Base-by-base conservation (phyloP, 805 yeast genomes). In the Hanseniaspora lachancei region DNA sequence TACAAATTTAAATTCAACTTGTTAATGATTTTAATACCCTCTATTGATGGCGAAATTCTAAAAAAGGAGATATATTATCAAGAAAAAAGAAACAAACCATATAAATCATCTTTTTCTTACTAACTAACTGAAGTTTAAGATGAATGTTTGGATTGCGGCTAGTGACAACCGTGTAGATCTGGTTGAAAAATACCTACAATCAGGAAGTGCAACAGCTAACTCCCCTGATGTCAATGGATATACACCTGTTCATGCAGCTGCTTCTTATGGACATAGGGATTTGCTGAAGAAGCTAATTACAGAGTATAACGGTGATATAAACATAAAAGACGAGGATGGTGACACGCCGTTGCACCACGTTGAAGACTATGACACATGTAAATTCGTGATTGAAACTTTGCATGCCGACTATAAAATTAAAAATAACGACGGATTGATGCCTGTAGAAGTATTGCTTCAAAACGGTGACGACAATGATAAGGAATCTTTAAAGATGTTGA, bases 201-300 rank as follows among this genome's bases (percentile, higher is more conserved):
- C 76, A 0, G 84, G 82, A 0, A 63, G 70, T 6, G 73, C 72
- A 60, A 74, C 81, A 2, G 78, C 96, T 3, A 84, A 87, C 63
- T 77, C 84, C 7, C 79, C 82, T 59, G 99, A 93, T 67, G 85
- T 86, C 0, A 87, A 89, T 63, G 99, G 99, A 0, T 93, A 95
- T 69, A 91, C 97, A 0, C 95, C 98, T 7, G 76, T 93, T 13
- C 99, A 93, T 67, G 99, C 99, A 0, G 97, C 98, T 1, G 95
- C 95, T 2, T 84, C 97, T 1, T 93, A 93, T 68, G 91, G 91
- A 9, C 89, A 91, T 65, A 62, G 70, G 2, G 89, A 84, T 10
- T 71, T 93, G 41, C 71, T 93, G 40, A 55, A 57, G 35, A 62
- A 58, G 29, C 61, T 68, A 18, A 59, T 65, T 39, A 56, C 51